Evolutionary conservation across 2,329 filamentous ascomycete genomes (phyloP), one percentile per base, ranked within the genome.

Genomic region (Colletotrichum lupini): DNA sequence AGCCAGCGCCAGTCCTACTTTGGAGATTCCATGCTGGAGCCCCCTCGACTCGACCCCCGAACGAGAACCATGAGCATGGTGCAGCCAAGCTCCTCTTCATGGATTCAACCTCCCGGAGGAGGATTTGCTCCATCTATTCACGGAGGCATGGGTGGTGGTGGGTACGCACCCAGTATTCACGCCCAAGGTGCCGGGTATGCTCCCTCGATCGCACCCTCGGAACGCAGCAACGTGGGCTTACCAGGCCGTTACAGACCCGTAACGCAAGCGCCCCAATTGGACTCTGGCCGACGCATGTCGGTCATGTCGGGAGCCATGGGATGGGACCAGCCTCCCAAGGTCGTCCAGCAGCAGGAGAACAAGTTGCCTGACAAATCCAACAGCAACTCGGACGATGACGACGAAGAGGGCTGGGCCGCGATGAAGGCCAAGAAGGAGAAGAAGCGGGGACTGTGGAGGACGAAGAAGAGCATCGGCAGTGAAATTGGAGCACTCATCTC

Each of bases 181-280:
- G 77, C 82, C 67, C 86, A 83, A 82, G 89, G 85, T 59, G 82
- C 83, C 64, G 91, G 90, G 9, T 98, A 98, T 82, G 90, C 95
- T 1, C 92, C 95, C 1, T 98, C 96, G 1, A 97, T 99, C 76
- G 96, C 97, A 2, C 97, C 97, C 1, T 98, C 95, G 5, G 97
- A 98, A 84, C 93, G 97, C 74, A 98, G 95, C 87, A 98, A 97
- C 81, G 87, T 98, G 74, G 97, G 97, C 19, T 88, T 97, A 65
- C 95, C 97, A 9, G 92, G 94, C 37, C 92, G 97, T 57, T 99
- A 99, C 83, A 91, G 97, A 58, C 95, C 97, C 1, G 96, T 98
- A 1, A 95, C 94, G 0, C 92, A 93, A 55, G 85, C 88, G 67
- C 86, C 85, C 28, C 66, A 64, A 14, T 61, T 71, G 49, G 72